Evolutionary conservation across 257 asterid species (phyloP).

Genomic region (Schizonepeta tenuifolia): DNA sequence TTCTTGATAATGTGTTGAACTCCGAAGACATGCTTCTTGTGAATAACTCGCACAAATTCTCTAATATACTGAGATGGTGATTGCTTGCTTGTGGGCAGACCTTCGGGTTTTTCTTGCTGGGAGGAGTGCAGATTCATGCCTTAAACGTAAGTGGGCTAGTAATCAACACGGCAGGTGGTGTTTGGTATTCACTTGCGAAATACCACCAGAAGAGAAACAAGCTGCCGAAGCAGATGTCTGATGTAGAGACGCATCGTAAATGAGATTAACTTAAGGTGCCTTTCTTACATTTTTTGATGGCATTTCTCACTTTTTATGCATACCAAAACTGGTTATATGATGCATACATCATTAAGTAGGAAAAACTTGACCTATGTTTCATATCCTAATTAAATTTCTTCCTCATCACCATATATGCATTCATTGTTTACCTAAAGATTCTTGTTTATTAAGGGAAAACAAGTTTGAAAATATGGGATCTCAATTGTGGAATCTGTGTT

Average conservation of each 20-base stretch:
- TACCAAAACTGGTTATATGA: no score
- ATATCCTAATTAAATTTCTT: no score
- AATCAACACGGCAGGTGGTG: slow-evolving; percentile 89
- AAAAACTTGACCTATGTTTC: no score
- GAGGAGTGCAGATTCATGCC: slow-evolving; percentile 90
- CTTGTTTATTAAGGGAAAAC: no score
- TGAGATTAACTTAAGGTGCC: slow-evolving; percentile 33
- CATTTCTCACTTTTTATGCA: not conserved
- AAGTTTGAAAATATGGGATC: no score
- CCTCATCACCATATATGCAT: no score
- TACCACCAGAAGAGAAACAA: slow-evolving; percentile 73
- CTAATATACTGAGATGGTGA: not conserved
- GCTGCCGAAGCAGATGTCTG: slow-evolving; percentile 61
- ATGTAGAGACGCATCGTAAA: slow-evolving; percentile 53
- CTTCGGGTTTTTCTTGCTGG: slow-evolving; percentile 80
- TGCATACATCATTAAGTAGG: no score
- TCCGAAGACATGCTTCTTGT: not conserved
- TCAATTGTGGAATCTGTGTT: no score
- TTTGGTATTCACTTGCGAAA: slow-evolving; percentile 88
- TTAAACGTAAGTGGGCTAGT: slow-evolving; percentile 79
- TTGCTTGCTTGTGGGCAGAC: slow-evolving; percentile 46
- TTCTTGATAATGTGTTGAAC: not conserved
- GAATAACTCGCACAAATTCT: not conserved
- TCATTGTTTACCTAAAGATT: no score
- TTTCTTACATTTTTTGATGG: not conserved